Evolutionary conservation across 106 monocot species (phyloP).

Genomic region (Amphibolis antarctica): DNA sequence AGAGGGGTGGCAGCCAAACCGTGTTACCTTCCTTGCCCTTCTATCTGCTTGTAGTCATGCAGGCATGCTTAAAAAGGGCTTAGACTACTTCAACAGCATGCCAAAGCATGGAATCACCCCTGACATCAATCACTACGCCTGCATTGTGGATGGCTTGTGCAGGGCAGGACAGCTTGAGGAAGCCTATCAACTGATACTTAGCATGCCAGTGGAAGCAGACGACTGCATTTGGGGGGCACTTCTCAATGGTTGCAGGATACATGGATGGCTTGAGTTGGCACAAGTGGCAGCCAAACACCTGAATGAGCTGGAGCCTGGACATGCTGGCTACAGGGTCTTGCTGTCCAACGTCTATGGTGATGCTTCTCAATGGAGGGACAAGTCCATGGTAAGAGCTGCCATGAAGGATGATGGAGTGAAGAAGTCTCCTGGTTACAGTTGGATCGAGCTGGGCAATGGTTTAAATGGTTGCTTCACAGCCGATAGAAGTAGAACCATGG

Average conservation of each 20-base stretch:
- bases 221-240: constrained; percentile 63
- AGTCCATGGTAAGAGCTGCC: constrained; percentile 18
- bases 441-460: constrained; percentile 42
- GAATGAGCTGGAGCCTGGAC: constrained; percentile 41
- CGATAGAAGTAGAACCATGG: constrained; percentile 32
- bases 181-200: constrained; percentile 47
- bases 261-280: constrained; percentile 54
- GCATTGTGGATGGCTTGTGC: constrained; percentile 56
- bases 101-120: constrained; percentile 35
- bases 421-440: constrained; percentile 53
- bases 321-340: constrained; percentile 66
- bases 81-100: constrained; percentile 50
- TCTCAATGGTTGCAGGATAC: constrained; percentile 50
- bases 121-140: constrained; percentile 57
- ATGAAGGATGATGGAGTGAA: constrained; percentile 50
- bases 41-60: constrained; percentile 68
- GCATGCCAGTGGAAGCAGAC: constrained; percentile 62
- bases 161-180: constrained; percentile 49
- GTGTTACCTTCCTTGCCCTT: constrained; percentile 47
- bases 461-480: constrained; percentile 31
- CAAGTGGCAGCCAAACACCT: constrained; percentile 45
- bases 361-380: constrained; percentile 43
- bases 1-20: constrained; percentile 39
- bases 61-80: constrained; percentile 43
- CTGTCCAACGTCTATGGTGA: constrained; percentile 66